Evolutionary conservation across 2,329 filamentous ascomycete genomes (phyloP), one percentile per base, ranked within the genome.

Genomic region (Botrytis aclada): DNA sequence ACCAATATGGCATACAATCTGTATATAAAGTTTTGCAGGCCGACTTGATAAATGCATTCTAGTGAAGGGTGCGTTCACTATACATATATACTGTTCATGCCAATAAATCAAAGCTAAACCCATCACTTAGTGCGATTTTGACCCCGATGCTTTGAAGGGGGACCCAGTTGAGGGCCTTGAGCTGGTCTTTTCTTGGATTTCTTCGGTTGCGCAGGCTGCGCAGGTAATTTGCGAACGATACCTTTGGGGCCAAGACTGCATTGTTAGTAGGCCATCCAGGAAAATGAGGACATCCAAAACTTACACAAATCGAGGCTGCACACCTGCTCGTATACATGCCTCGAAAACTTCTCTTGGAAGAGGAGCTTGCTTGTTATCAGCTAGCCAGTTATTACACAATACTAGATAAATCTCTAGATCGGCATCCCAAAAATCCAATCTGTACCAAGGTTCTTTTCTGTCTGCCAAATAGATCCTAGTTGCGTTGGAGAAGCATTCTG

Each of bases 301-400:
- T 64, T 56, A 71, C 69, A 71, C 43, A 25, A 71, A 54, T 71
- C 34, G 60, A n/a, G 69, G 69, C 32, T 71, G 69, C 20, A 63
- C 34, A 14, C 69, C 60, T 12, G 39, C 22, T 25, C 25, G 34
- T 43, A 71, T 56, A 41, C 58, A 51, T 64, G 45, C 69, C 22
- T 51, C 45, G 9, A 71, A 71, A 8, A 37, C 14, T 12, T 37
- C n/a, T 22, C 1, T 63, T 37, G 51, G 5, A 37, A 70, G 56
- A 34, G 25, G 18, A 25, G n/a, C 25, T 7, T n/a, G 60, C 37
- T 43, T 18, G 8, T 51, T 45, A 8, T 41, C 47, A 14, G 7
- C 37, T n/a, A 71, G 6, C 39, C 58, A 51, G 5, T 41, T 64
- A 45, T 71, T 71, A 51, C 69, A 71, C 45, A 64, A 29, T 12